These are phyloP conservation scores for Candida lessepsii DNA, from an alignment of 805 yeast genomes.

Conservation along the genomic window DNA sequence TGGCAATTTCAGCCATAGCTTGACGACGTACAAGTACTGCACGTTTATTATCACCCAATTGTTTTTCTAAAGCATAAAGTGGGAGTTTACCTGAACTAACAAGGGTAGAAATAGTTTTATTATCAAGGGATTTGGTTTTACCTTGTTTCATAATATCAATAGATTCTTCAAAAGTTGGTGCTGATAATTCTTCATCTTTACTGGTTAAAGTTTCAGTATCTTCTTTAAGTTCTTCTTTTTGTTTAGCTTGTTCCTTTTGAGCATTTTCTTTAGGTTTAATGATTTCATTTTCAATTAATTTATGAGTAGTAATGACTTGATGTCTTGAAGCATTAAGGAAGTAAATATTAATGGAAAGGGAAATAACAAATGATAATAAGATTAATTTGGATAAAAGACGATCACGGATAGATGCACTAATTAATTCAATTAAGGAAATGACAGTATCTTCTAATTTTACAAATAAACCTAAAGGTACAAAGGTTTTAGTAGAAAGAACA, in stretches of 20 bases:
- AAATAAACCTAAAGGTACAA: slow-evolving; percentile 54
- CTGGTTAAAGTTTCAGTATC: background rate
- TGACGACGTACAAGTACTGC: slow-evolving; percentile 93
- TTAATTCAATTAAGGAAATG: slow-evolving; percentile 47
- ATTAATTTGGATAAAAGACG: slow-evolving; percentile 75
- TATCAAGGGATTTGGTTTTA: slow-evolving; percentile 57
- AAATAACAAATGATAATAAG: slow-evolving; percentile 67
- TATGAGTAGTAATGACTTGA: slow-evolving; percentile 48
- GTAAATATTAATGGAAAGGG: slow-evolving; percentile 79
- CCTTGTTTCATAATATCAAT: slow-evolving; percentile 67
- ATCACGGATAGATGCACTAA: slow-evolving; percentile 74
- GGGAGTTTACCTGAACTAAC: slow-evolving; percentile 80
- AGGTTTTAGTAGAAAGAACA: slow-evolving; percentile 54
- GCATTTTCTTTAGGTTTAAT: slow-evolving; percentile 34
- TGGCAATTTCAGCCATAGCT: slow-evolving; percentile 81
- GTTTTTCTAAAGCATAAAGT: slow-evolving; percentile 90
- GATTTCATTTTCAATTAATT: slow-evolving; percentile 40
- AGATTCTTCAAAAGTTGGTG: slow-evolving; percentile 63
- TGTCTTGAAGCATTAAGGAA: slow-evolving; percentile 81
- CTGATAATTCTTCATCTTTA: slow-evolving; percentile 28
- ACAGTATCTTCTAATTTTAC: slow-evolving; percentile 64
- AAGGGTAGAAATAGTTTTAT: slow-evolving; percentile 72
- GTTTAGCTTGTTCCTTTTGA: too few species aligned
- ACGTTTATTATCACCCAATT: slow-evolving; percentile 80
- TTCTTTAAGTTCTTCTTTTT: too few species aligned